Base-by-base conservation (phyloP, 257 asterid species). In the Rauvolfia tetraphylla region DNA sequence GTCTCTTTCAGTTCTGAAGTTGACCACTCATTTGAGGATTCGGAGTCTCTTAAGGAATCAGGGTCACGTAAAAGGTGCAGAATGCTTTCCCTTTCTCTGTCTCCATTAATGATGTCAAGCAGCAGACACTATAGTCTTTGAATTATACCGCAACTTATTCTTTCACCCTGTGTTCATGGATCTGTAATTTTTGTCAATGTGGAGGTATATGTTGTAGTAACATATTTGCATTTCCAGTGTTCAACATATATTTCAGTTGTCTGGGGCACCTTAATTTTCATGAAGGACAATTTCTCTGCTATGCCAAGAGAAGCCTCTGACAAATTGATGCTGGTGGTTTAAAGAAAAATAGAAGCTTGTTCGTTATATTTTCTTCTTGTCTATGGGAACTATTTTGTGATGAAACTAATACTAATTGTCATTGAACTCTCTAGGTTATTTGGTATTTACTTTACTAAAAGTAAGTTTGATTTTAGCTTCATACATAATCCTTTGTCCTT, bases 31-130 rank as follows among this genome's bases (percentile, higher is more conserved):
- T 75, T 85, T 82, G 95, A 86, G 82, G 93, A 87, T 65, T 83
- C 92, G 74, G 97, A 85, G 31, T 38, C 7, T 22, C 77, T 39
- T 61, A 93, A 85, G 82, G 93, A 87, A 76, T 78, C 86, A 77
- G 83, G 88, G 77, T 84, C 93, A 36, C 88, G 84, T 76, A 93
- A 93, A 82, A 81, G 98, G 98, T 93, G 83, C 77, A 56, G 27
- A 41, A 41, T 46, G 10, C 38, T 70, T 31, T 69, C 83, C n/a
- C 36, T 34, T 73, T 36, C 25, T 71, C 65, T 46, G 4, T 53
- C 46, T 67, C 51, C 33, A 20, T 67, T 67, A n/a, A 38, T 38
- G 18, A 67, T 39, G 49, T 18, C 2, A 38, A 38, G 25, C 25
- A 25, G 17, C 17, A 10, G 12, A 11, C 2, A 20, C 9, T 11